Conservation (phyloP, 257 asterid genomes). For the Anisodus acutangulus region DNA sequence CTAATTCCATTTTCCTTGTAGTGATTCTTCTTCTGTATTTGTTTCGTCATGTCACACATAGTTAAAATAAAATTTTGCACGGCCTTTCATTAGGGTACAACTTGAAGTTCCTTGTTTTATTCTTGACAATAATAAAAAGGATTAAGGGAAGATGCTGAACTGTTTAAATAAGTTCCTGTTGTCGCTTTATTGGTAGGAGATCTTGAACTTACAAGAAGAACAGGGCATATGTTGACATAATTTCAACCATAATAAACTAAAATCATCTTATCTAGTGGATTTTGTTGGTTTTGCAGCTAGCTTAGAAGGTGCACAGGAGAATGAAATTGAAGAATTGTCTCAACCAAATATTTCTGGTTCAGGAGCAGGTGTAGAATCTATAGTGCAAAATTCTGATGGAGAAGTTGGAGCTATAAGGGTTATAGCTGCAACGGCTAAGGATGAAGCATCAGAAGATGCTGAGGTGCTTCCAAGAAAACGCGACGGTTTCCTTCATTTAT, state of each 20-base stretch:
- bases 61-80: too few relatives aligned
- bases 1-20: too few relatives aligned
- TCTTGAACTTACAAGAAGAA: neutral
- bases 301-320: neutral
- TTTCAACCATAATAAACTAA: neutral
- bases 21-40: neutral
- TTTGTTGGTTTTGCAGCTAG: conserved; percentile 9
- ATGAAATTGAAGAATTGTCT: neutral
- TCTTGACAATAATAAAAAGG: neutral
- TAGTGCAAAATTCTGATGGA: conserved; percentile 19
- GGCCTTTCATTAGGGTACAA: too few relatives aligned
- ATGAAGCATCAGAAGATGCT: conserved; percentile 13
- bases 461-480: conserved; percentile 32
- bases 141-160: neutral
- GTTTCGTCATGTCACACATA: neutral
- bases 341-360: neutral
- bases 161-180: neutral
- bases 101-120: neutral
- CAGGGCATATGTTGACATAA: neutral
- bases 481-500: conserved; percentile 33
- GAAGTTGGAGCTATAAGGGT: conserved; percentile 23
- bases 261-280: neutral
- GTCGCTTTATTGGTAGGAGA: neutral
- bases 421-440: neutral
- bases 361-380: neutral